Evolutionary conservation across 2,329 filamentous ascomycete genomes (phyloP), one percentile per base, ranked within the genome.

Genomic region (Apiospora arundinis): DNA sequence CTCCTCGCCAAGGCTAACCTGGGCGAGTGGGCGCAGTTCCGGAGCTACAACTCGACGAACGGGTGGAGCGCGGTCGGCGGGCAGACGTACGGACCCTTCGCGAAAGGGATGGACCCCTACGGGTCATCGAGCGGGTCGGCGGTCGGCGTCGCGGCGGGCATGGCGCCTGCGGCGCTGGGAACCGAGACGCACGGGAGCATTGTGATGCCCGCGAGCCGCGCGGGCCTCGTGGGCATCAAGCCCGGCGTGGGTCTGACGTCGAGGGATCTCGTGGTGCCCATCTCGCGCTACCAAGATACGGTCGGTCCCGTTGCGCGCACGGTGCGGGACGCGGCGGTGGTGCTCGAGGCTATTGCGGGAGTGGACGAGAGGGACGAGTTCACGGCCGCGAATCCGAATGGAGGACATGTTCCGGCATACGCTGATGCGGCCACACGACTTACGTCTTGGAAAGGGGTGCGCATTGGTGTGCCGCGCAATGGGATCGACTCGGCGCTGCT

Each of bases 1-100:
- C 87, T 92, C 49, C 81, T 92, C 0, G 90, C 89, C 69, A 91
- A 91, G 78, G 82, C 87, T 0, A 89, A 89, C 66, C 77, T 91
- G 23, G 87, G 84, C 1, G 86, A 91, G 76, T 91, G 88, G 86
- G 86, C 86, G 4, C 89, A 90, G 75, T 88, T 84, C 72, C 83
- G 90, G 16, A 88, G 85, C 1, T 78, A 76, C 5, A 90, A 90
- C 75, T 83, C 82, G 16, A 85, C 82, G 0, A 88, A 88, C 71
- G 91, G 91, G 8, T 93, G 91, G 90, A 90, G 86, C 67, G 86
- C 90, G 0, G 83, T 88, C 70, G 89, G 89, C 8, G 90, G 90
- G 1, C 90, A 92, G 77, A 87, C 86, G 0, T 85, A 85, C 69
- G 90, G 81, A 16, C 90, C 89, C 0, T 93, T 92, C 77, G 88